Percentiles rank a stretch among this genome's conserved stretches.
Evolutionary conservation across 768 basidiomycete genomes (phyloP).

Genomic region (Sistotremastrum suecicum): DNA sequence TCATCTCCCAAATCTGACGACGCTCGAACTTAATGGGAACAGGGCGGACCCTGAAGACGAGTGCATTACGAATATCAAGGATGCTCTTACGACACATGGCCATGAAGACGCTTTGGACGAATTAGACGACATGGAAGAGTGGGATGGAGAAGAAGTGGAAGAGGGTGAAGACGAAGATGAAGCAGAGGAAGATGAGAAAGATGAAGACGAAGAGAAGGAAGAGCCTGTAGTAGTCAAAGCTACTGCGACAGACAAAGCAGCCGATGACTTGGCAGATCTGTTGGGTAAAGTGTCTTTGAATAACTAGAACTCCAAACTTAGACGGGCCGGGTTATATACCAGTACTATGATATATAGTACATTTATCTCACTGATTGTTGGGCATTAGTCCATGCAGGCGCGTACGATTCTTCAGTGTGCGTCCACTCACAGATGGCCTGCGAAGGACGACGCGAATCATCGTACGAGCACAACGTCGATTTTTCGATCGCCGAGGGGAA

Average conservation of each 20-base stretch:
- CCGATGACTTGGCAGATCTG: slow-evolving; percentile 50
- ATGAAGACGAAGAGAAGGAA: slow-evolving; percentile 5
- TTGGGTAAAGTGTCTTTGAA: slow-evolving; percentile 39
- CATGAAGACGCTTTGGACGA: slow-evolving; percentile 31
- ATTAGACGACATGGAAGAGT: slow-evolving; percentile 30
- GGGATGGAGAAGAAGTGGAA: slow-evolving; percentile 19
- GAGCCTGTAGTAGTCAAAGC: slow-evolving; percentile 1
- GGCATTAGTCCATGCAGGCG: too few relatives aligned
- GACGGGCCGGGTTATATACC: too few relatives aligned
- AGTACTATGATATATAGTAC: too few relatives aligned
- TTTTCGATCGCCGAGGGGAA: too few relatives aligned
- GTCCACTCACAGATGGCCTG: too few relatives aligned
- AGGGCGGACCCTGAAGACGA: slow-evolving; percentile 29
- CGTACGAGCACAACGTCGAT: too few relatives aligned
- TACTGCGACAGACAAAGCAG: slow-evolving; percentile 18
- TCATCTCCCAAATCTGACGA: slow-evolving; percentile 43
- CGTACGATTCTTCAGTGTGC: too few relatives aligned
- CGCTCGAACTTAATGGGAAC: slow-evolving; percentile 79
- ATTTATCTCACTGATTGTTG: too few relatives aligned
- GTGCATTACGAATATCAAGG: slow-evolving; percentile 24
- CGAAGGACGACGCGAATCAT: too few relatives aligned
- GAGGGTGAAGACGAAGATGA: slow-evolving; percentile 17
- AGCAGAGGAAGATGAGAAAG: slow-evolving; percentile 13
- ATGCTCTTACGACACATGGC: slow-evolving; percentile 23
- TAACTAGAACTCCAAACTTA: too few relatives aligned